Percentiles rank a stretch among this genome's conserved stretches.
Evolutionary conservation across 768 basidiomycete species (phyloP).

Genomic region (Pleurotus salmoneostramineus): DNA sequence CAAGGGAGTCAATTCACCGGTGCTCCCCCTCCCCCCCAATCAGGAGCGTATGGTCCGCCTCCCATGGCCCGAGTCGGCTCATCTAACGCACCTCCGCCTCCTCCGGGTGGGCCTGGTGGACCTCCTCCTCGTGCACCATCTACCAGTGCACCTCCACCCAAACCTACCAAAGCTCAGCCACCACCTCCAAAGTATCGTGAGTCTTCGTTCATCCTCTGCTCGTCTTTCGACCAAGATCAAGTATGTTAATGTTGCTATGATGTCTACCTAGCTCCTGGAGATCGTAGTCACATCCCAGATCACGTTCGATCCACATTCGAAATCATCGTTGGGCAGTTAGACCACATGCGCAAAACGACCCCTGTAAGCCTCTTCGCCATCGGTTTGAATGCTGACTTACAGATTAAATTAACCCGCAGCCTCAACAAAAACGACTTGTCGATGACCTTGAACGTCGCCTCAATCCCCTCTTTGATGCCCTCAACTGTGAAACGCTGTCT

Average conservation of each 20-base stretch:
- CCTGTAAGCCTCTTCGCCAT: conserved; percentile 60
- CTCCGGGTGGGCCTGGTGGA: conserved; percentile 27
- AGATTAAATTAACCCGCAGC: conserved; percentile 34
- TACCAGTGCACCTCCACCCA: conserved; percentile 17
- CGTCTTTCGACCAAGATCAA: too few relatives aligned
- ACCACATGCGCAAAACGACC: conserved; percentile 63
- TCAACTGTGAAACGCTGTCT: conserved; percentile 85
- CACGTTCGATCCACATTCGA: conserved; percentile 60
- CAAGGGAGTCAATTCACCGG: conserved; percentile 15
- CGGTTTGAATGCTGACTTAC: neutral
- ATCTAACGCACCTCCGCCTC: conserved; percentile 22
- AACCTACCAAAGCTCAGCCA: conserved; percentile 21
- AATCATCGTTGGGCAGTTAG: conserved; percentile 60
- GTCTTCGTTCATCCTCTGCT: conserved; percentile 16
- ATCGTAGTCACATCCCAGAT: conserved; percentile 88
- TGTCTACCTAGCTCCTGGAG: conserved; percentile 69
- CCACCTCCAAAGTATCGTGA: conserved; percentile 44
- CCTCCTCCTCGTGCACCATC: conserved; percentile 22
- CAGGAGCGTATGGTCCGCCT: conserved; percentile 41
- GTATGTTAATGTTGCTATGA: too few relatives aligned
- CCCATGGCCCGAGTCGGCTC: conserved; percentile 21
- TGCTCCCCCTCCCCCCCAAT: conserved; percentile 20
- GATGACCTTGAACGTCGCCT: conserved; percentile 87
- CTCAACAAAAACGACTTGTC: conserved; percentile 77
- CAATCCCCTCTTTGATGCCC: conserved; percentile 83